Evolutionary conservation across 345 rosid species (phyloP), one percentile per base, ranked within the genome.

Genomic region (Adansonia digitata): DNA sequence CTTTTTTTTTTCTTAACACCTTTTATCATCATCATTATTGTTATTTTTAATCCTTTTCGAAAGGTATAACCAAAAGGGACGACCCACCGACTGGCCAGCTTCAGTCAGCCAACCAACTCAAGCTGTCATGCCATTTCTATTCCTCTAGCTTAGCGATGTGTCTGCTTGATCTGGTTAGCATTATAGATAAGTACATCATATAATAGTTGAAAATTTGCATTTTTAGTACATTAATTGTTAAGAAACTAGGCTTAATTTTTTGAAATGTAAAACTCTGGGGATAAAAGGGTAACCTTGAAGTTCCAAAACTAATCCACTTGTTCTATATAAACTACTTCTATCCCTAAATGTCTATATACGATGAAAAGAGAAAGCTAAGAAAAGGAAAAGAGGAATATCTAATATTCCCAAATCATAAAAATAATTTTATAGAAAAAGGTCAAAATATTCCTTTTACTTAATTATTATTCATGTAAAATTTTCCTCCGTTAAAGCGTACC

Each of bases 61-160:
- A 67, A 26, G 71, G 51, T 27, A 75, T n/a, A n/a, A n/a, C 55
- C 69, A 35, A 71, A 49, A 29, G 24, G 51, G 46, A 74, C 80
- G 72, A 68, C 75, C 46, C 69, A 59, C 77, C 75, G 53, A 80
- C 75, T 73, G 27, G 66, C 42, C 66, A 18, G 29, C 60, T 18
- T 57, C 35, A 57, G 20, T 22, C 35, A 64, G 20, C 66, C 67
- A 75, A 59, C 82, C 22, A 66, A 57, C 35, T 39, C 74, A 51
- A 69, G 71, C 70, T 74, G 71, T 78, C 71, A 46, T 71, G 65
- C 60, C 74, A 37, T 68, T 48, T 31, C 55, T 75, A 27, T 60
- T 73, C 20, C 60, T 61, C 13, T 35, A 56, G 34, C 11, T 63
- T 17, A 39, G 5, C 53, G 63, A 77, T 65, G 39, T 74, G 35